phyloP scores from a whole-genome alignment of 495 filamentous ascomycete genomes.

The Acidiella bohemica region DNA sequence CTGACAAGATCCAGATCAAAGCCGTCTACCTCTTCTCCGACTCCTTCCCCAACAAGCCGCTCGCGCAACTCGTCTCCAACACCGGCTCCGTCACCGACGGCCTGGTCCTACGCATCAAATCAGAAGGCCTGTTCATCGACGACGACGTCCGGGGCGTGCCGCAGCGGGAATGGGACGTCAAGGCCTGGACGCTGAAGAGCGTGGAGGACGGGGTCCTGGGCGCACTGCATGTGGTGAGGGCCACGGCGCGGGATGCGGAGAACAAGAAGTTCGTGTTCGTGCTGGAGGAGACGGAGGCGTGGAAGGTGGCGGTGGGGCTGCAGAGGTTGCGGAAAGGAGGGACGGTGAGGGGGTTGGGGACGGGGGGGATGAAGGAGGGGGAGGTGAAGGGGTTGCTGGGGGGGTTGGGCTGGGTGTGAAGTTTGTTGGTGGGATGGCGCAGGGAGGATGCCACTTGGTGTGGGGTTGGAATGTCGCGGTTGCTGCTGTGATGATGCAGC shows the following conservation, averaged over 20 bases:
- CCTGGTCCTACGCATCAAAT: slow-evolving; percentile 68
- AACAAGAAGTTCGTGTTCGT: slow-evolving; percentile 75
- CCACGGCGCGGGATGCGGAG: slow-evolving; percentile 70
- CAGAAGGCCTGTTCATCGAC: slow-evolving; percentile 89
- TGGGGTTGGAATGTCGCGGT: too few relatives aligned
- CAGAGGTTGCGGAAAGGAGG: slow-evolving; percentile 58
- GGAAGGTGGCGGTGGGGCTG: slow-evolving; percentile 81
- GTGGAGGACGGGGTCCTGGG: slow-evolving; percentile 60
- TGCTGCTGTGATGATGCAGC: too few relatives aligned
- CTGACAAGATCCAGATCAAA: slow-evolving; percentile 85
- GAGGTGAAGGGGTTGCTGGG: slow-evolving; percentile 51
- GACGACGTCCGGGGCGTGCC: slow-evolving; percentile 78
- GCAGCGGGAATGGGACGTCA: slow-evolving; percentile 94
- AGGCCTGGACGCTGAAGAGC: slow-evolving; percentile 88
- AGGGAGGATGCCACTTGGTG: too few relatives aligned
- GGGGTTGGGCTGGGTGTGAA: slow-evolving; percentile 45
- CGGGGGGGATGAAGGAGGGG: slow-evolving; percentile 31
- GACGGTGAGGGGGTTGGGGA: slow-evolving; percentile 36
- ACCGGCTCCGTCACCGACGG: slow-evolving; percentile 70
- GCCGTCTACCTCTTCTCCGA: slow-evolving; percentile 86
- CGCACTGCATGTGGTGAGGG: slow-evolving; percentile 62
- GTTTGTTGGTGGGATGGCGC: neutral
- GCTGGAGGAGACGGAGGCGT: slow-evolving; percentile 66
- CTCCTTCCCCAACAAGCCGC: slow-evolving; percentile 63
- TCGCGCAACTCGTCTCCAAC: slow-evolving; percentile 66